A percentile compares a stretch with the other conserved stretches of the same genome.
phyloP scores from a whole-genome alignment of 2,329 filamentous ascomycete genomes.

The Bipolaris gigantea region DNA sequence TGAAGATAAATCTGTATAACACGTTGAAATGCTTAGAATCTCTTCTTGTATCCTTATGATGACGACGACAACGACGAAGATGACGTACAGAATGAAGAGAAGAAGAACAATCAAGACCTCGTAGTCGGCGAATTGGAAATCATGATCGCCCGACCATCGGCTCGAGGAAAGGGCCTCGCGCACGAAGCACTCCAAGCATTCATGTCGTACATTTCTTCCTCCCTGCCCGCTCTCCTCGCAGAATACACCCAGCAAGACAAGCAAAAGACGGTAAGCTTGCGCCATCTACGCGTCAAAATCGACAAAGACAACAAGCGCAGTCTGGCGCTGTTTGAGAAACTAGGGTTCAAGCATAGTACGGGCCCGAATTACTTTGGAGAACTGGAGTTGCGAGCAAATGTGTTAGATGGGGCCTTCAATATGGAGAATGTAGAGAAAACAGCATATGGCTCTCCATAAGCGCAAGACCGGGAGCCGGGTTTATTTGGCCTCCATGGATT shows the following conservation, averaged over 20 bases:
- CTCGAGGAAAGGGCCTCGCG: slow-evolving; percentile 67
- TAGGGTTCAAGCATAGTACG: slow-evolving; percentile 59
- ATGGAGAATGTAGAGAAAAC: neutral
- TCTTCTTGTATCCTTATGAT: slow-evolving; percentile 66
- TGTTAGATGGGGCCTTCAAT: neutral
- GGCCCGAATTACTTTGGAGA: slow-evolving; percentile 69
- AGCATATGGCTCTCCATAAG: neutral
- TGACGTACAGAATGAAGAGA: slow-evolving; percentile 11
- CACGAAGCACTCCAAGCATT: slow-evolving; percentile 67
- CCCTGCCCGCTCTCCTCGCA: slow-evolving; percentile 58
- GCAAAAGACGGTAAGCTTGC: slow-evolving; percentile 29
- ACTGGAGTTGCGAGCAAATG: slow-evolving; percentile 50
- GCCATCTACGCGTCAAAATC: slow-evolving; percentile 64
- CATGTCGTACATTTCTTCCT: slow-evolving; percentile 65
- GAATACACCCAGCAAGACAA: slow-evolving; percentile 52
- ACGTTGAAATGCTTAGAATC: slow-evolving; percentile 39
- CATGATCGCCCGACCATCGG: slow-evolving; percentile 70
- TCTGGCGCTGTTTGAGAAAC: slow-evolving; percentile 61
- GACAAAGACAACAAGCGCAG: slow-evolving; percentile 59
- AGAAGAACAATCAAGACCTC: slow-evolving; percentile 14
- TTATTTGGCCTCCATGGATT: neutral
- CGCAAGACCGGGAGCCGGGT: neutral
- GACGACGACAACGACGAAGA: slow-evolving; percentile 21
- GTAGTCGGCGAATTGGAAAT: slow-evolving; percentile 75
- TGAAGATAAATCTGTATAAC: neutral